Conservation (phyloP, 306 rosid genomes). For the Quercus bicolor region DNA sequence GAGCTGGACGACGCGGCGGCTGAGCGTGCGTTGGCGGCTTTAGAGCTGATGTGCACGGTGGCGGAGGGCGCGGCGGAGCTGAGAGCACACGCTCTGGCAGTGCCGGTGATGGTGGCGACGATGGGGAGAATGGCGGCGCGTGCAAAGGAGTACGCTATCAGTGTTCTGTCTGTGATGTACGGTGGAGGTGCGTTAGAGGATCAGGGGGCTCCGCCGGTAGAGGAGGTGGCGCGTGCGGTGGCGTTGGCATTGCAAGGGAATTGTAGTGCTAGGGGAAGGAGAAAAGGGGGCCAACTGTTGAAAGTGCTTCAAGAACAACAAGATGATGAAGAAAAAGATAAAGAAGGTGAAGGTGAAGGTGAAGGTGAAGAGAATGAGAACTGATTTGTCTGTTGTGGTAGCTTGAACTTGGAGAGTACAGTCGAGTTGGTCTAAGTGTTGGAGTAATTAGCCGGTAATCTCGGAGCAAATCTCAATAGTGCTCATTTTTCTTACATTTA, state of each 20-base stretch:
- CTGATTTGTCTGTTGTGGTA: neutral
- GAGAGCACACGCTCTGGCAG: slow-evolving; percentile 77
- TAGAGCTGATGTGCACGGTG: slow-evolving; percentile 83
- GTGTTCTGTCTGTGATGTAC: slow-evolving; percentile 73
- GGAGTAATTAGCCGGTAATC: too few species aligned
- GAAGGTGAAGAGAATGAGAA: neutral
- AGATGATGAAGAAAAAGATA: neutral
- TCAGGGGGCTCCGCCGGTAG: slow-evolving; percentile 53
- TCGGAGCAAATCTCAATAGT: too few species aligned
- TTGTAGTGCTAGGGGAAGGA: slow-evolving; percentile 70
- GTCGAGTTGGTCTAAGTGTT: too few species aligned
- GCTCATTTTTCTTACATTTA: too few species aligned
- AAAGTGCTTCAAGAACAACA: slow-evolving; percentile 42
- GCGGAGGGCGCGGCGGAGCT: slow-evolving; percentile 80
- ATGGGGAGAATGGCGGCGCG: slow-evolving; percentile 85
- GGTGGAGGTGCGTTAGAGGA: slow-evolving; percentile 25
- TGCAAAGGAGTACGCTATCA: slow-evolving; percentile 77
- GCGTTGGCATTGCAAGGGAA: slow-evolving; percentile 73
- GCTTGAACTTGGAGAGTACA: too few species aligned
- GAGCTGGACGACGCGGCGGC: slow-evolving; percentile 71
- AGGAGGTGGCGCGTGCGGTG: slow-evolving; percentile 96
- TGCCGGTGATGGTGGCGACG: slow-evolving; percentile 80
- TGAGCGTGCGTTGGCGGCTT: slow-evolving; percentile 75
- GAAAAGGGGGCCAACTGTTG: slow-evolving; percentile 73
- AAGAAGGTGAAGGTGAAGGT: too few species aligned